Evolutionary conservation across 2,329 filamentous ascomycete species (phyloP).

Genomic region (Colletotrichum somersetense): DNA sequence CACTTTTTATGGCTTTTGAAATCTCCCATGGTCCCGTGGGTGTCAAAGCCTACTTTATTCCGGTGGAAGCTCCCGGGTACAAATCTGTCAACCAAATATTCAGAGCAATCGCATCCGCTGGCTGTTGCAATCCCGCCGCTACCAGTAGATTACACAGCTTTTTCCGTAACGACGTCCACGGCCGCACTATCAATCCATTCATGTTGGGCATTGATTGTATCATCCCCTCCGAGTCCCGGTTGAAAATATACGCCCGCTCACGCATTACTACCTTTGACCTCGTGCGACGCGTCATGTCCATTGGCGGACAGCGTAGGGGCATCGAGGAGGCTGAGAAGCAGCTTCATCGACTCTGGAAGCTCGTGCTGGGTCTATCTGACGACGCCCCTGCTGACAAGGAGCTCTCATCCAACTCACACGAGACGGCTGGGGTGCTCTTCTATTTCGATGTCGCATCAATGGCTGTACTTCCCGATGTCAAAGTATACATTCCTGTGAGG

Average conservation of each 20-base stretch:
- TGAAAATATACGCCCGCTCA: slow-evolving; percentile 54
- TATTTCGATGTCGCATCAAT: slow-evolving; percentile 47
- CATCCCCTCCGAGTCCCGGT: slow-evolving; percentile 45
- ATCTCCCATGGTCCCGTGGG: slow-evolving; percentile 35
- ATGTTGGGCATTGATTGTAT: slow-evolving; percentile 53
- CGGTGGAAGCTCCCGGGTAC: slow-evolving; percentile 23
- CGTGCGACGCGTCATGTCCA: slow-evolving; percentile 45
- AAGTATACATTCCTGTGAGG: slow-evolving; percentile 51
- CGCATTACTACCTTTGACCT: slow-evolving; percentile 48
- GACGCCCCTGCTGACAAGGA: slow-evolving; percentile 20
- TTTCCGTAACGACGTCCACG: background rate
- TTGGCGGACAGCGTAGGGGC: slow-evolving; percentile 41
- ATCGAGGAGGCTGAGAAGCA: slow-evolving; percentile 33
- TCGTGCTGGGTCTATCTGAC: slow-evolving; percentile 36
- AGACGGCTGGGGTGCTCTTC: slow-evolving; percentile 51
- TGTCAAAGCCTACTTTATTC: slow-evolving; percentile 47
- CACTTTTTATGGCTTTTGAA: slow-evolving; percentile 46
- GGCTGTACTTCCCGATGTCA: slow-evolving; percentile 44
- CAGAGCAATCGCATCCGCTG: slow-evolving; percentile 42
- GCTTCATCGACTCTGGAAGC: slow-evolving; percentile 42
- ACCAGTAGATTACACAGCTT: background rate
- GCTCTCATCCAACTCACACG: slow-evolving; percentile 44
- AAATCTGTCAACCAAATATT: slow-evolving; percentile 41
- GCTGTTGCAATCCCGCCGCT: slow-evolving; percentile 24
- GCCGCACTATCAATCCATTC: background rate